These are phyloP conservation scores for Plenodomus lindquistii DNA, from an alignment of 2,329 filamentous ascomycete genomes.

Conservation along the genomic window DNA sequence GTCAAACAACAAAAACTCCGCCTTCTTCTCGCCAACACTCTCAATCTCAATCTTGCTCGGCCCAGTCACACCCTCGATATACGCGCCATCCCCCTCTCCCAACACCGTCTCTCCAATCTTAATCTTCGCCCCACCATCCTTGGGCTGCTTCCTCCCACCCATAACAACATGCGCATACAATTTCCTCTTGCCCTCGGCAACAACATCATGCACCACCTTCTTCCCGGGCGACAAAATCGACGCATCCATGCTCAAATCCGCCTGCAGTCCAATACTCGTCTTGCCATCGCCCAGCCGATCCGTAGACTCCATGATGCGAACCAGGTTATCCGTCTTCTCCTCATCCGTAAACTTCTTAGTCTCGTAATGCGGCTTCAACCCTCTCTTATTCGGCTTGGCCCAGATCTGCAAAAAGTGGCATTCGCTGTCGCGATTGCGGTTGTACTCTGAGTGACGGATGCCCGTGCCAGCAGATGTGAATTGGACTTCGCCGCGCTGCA, in stretches of 20 bases:
- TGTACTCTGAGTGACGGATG: constrained; percentile 81
- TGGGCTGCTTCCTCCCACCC: constrained; percentile 58
- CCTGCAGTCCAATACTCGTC: constrained; percentile 75
- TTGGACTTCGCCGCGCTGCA: constrained; percentile 81
- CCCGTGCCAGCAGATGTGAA: constrained; percentile 86
- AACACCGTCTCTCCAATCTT: constrained; percentile 68
- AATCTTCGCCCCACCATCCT: constrained; percentile 73
- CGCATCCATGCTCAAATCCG: constrained; percentile 82
- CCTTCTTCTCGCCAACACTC: constrained; percentile 51
- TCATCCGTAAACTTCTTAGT: constrained; percentile 74
- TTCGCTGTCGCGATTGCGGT: constrained; percentile 70
- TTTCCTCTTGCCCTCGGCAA: constrained; percentile 67
- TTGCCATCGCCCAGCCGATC: constrained; percentile 68
- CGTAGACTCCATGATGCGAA: constrained; percentile 76
- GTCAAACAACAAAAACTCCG: constrained; percentile 56
- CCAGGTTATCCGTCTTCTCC: constrained; percentile 70
- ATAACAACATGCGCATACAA: constrained; percentile 81
- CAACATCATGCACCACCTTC: constrained; percentile 73
- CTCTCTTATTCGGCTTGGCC: constrained; percentile 76
- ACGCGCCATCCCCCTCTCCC: constrained; percentile 79
- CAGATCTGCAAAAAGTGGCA: constrained; percentile 90
- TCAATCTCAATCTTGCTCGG: constrained; percentile 51
- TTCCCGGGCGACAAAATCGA: constrained; percentile 69
- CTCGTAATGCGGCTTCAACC: constrained; percentile 75
- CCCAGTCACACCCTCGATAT: constrained; percentile 60